These are phyloP conservation scores for Dendryphion nanum DNA, from an alignment of 2,329 filamentous ascomycete genomes.

Conservation along the genomic window DNA sequence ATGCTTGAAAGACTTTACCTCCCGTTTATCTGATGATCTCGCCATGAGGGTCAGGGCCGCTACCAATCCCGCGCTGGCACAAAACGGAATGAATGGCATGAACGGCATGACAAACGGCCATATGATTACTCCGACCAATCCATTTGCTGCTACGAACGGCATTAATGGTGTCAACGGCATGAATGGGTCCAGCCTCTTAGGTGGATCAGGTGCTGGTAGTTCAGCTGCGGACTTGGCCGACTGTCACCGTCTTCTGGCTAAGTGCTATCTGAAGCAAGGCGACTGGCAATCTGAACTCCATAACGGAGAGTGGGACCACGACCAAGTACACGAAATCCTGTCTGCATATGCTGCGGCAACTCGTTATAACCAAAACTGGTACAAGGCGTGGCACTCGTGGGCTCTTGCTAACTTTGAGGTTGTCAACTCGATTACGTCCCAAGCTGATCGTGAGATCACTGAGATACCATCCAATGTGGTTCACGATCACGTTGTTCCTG, in stretches of 20 bases:
- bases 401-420: slow-evolving; percentile 98
- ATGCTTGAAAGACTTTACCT: slow-evolving; percentile 62
- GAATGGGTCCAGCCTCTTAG: slow-evolving; percentile 33
- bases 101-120: slow-evolving; percentile 46
- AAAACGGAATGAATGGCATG: slow-evolving; percentile 50
- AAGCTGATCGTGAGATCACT: slow-evolving; percentile 59
- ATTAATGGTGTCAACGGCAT: slow-evolving; percentile 49
- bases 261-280: slow-evolving; percentile 93
- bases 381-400: slow-evolving; percentile 99
- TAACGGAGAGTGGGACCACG: slow-evolving; percentile 84
- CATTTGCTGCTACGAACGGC: slow-evolving; percentile 47
- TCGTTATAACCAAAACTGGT: slow-evolving; percentile 90
- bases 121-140: slow-evolving; percentile 38
- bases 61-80: slow-evolving; percentile 35
- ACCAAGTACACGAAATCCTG: slow-evolving; percentile 83
- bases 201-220: slow-evolving; percentile 21
- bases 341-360: slow-evolving; percentile 91
- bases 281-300: slow-evolving; percentile 91
- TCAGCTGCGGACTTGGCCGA: slow-evolving; percentile 48
- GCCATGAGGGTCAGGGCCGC: slow-evolving; percentile 37
- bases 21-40: slow-evolving; percentile 59
- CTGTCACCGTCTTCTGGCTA: slow-evolving; percentile 73
- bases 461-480: slow-evolving; percentile 66
- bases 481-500: slow-evolving; percentile 87
- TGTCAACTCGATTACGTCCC: slow-evolving; percentile 74